Evolutionary conservation across 73 alveolate genomes (phyloP), one percentile per base, ranked within the genome.

Genomic region (Paraurostyla sp.): DNA sequence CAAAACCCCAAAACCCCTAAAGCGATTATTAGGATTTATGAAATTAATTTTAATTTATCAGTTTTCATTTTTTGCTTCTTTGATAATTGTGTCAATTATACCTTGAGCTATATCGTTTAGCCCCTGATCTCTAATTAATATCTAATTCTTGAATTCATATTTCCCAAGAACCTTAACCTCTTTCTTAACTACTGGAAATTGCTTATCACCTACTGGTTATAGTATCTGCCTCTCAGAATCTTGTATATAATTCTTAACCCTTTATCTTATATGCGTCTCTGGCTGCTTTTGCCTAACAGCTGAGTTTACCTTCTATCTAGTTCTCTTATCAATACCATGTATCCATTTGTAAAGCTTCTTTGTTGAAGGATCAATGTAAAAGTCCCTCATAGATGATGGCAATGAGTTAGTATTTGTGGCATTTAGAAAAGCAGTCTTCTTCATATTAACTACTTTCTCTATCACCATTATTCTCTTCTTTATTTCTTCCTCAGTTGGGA

Each of bases 401-500:
- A 82, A 45, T 16, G 35, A 83, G 59, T 90, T 90, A 11, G 95
- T 90, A 69, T 90, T 83, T 29, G 95, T 90, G 0, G 95, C 92
- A 90, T 90, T 90, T 36, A 90, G 38, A 43, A 90, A 90, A 11
- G 95, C 91, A 0, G 29, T 83, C 71, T 90, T 90, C 63, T 90
- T 81, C 91, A 90, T 90, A 6, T 59, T 71, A n/a, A 90, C 63
- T 0, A 84, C 91, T 40, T 71, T 52, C 25, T 90, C 95, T 0
- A 75, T 33, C 4, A 90, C 91, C 45, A 52, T 48, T 3, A 90
- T 78, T 41, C 80, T 63, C 46, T 43, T 51, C 23, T 62, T n/a
- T 0, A 90, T 57, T 45, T 90, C 89, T 43, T 65, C 78, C 20
- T 90, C 95, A 25, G 33, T 62, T 11, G 95, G 92, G 54, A 90